Evolutionary conservation across 148 eudicot species (phyloP), one percentile per base, ranked within the genome.

Genomic region (Silene latifolia): DNA sequence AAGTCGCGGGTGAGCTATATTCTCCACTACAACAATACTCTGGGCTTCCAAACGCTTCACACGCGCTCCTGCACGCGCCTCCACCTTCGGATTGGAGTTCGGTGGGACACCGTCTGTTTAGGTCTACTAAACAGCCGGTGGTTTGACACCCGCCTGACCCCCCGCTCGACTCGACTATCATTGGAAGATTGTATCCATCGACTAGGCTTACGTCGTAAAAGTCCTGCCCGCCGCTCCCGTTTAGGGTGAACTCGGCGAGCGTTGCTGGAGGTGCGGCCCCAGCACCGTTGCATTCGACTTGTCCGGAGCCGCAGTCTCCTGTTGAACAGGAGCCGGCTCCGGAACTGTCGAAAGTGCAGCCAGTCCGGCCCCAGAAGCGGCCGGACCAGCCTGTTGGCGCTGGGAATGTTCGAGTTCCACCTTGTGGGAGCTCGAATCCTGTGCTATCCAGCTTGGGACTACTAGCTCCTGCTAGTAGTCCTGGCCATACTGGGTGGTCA

Each of bases 351-450:
- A 92, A 92, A 42, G 23, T 87, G 83, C 98, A 92, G 20, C 86
- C 85, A 8, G 91, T 87, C 68, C 98, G 72, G 29, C 86, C 98
- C 98, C 98, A 92, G 76, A 92, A 87, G 46, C 98, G 90, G 63
- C 96, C 98, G 27, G 98, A 92, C 98, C 98, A 92, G 8, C 98
- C 98, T 2, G 86, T 8, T 11, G 93, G 93, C 1, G 89, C 96
- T n/a, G 81, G 87, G 68, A 87, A 79, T 5, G 90, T 69, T 11
- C 68, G 87, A 6, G 93, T 85, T 1, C 32, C 48, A 18, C 87
- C 88, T n/a, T 82, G 82, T 0, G 67, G 53, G 29, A 92, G 89
- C 78, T 87, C 86, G 51, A 92, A 92, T 5, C 97, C 97, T 0
- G 97, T 87, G 72, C 80, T 81, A 1, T 85, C 89, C 7, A 92